Evolutionary conservation across 352 stramenopile genomes (phyloP).

Genomic region (Globisporangium solare): DNA sequence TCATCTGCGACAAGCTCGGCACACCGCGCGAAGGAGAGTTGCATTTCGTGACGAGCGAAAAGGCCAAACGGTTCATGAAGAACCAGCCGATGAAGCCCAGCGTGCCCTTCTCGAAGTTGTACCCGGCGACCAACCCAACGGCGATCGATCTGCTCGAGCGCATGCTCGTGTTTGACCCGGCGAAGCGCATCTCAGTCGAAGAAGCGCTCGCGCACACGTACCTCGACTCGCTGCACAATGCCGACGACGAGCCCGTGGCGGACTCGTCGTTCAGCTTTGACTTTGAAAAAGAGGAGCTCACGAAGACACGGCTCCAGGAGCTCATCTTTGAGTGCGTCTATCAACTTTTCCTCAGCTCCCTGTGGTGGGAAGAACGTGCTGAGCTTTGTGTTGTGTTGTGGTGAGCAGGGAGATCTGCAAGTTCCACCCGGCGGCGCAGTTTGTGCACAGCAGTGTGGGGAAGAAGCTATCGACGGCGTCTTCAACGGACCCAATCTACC

Average conservation of each 20-base stretch:
- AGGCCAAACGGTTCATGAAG: conserved; percentile 83
- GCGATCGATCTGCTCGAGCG: conserved; percentile 81
- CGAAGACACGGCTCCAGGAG: conserved; percentile 75
- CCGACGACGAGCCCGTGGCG: conserved; percentile 88
- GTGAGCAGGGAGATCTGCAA: conserved; percentile 39
- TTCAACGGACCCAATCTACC: conserved; percentile 1
- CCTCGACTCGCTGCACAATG: conserved; percentile 89
- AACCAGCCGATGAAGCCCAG: conserved; percentile 71
- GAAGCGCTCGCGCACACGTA: conserved; percentile 91
- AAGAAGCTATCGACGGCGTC: not conserved
- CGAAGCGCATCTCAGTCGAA: conserved; percentile 89
- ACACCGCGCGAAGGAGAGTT: conserved; percentile 84
- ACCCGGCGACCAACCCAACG: conserved; percentile 56
- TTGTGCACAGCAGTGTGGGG: conserved; percentile 4
- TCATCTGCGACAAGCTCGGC: conserved; percentile 91
- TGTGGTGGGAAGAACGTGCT: too few species aligned
- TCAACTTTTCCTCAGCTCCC: too few species aligned
- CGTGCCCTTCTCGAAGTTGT: conserved; percentile 68
- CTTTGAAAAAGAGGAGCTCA: conserved; percentile 86
- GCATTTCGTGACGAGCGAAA: conserved; percentile 91
- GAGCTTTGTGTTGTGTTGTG: not conserved
- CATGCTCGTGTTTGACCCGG: conserved; percentile 86
- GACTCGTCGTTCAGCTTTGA: conserved; percentile 82
- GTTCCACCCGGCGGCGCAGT: conserved; percentile 59
- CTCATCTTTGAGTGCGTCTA: conserved; percentile 81